phyloP scores from a whole-genome alignment of 225 moss, liverwort and hornwort species.

The Ulota crispa region DNA sequence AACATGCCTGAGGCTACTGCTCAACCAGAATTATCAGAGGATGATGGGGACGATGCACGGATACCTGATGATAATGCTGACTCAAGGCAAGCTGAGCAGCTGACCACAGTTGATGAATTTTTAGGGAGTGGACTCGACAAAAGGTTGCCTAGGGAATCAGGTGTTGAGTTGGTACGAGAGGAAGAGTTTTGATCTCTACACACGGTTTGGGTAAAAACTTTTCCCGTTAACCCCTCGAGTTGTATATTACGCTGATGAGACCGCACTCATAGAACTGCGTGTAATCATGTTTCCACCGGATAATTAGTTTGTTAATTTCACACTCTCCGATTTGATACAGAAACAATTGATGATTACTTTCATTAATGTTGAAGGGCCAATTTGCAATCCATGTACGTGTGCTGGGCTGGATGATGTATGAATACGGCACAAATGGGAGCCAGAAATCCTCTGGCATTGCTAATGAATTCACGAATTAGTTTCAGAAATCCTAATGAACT shows the following conservation, averaged over 20 bases:
- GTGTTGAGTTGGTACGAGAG: slow-evolving; percentile 36
- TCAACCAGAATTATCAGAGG: slow-evolving; percentile 20
- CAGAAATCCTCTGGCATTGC: not conserved
- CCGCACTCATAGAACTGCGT: not conserved
- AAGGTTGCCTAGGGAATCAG: slow-evolving; percentile 21
- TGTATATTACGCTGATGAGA: slow-evolving; percentile 18
- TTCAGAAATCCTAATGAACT: not conserved
- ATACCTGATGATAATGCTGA: slow-evolving; percentile 21
- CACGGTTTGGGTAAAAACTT: not conserved
- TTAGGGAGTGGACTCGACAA: slow-evolving; percentile 29
- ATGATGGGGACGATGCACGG: slow-evolving; percentile 6
- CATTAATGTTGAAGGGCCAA: not conserved
- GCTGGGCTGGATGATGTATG: not conserved
- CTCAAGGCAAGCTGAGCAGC: slow-evolving; percentile 20
- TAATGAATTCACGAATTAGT: not conserved
- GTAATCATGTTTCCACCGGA: not conserved
- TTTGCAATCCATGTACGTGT: not conserved
- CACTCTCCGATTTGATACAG: not conserved
- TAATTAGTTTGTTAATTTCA: not conserved
- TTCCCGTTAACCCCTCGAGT: not conserved
- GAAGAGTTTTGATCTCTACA: slow-evolving; percentile 37
- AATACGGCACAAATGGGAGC: not conserved
- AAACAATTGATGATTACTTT: not conserved
- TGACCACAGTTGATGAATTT: slow-evolving; percentile 34
- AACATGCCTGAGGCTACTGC: not conserved